Evolutionary conservation across 371 early-diverging fungal genomes (phyloP).

Genomic region (Spraguea lophii): DNA sequence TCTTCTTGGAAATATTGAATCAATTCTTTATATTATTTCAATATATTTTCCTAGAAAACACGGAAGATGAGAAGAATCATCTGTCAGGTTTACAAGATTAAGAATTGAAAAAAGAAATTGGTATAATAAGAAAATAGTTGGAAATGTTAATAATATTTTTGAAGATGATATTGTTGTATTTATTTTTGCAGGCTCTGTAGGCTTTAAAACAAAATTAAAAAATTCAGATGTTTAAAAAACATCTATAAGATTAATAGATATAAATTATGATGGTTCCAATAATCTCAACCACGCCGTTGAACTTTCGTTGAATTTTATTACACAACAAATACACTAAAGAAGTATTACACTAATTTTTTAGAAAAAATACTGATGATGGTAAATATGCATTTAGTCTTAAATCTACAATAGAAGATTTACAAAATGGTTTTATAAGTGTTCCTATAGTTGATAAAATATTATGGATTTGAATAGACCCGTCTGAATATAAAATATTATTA

Average conservation of each 20-base stretch:
- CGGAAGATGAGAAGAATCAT: conserved; percentile 98
- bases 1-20: conserved; percentile 81
- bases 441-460: conserved; percentile 95
- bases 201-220: conserved; percentile 82
- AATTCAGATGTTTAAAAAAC: conserved; percentile 84
- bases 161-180: conserved; percentile 74
- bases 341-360: conserved; percentile 76
- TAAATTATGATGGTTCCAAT: conserved; percentile 93
- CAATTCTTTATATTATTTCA: conserved; percentile 70
- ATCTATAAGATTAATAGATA: conserved; percentile 77
- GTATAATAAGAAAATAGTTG: conserved; percentile 91
- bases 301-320: conserved; percentile 66
- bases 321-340: conserved; percentile 92
- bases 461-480: conserved; percentile 53
- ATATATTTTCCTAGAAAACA: conserved; percentile 99
- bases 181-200: conserved; percentile 86
- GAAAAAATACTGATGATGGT: conserved; percentile 89
- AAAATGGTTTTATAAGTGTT: conserved; percentile 79
- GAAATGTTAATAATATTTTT: conserved; percentile 69
- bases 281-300: conserved; percentile 97
- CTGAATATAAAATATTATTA: conserved; percentile 53
- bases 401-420: conserved; percentile 83
- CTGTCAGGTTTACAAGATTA: conserved; percentile 92
- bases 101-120: conserved; percentile 93
- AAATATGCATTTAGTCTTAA: conserved; percentile 83